These are phyloP conservation scores for Entamoeba histolytica DNA, from an alignment of 208 protist species.

Conservation along the genomic window DNA sequence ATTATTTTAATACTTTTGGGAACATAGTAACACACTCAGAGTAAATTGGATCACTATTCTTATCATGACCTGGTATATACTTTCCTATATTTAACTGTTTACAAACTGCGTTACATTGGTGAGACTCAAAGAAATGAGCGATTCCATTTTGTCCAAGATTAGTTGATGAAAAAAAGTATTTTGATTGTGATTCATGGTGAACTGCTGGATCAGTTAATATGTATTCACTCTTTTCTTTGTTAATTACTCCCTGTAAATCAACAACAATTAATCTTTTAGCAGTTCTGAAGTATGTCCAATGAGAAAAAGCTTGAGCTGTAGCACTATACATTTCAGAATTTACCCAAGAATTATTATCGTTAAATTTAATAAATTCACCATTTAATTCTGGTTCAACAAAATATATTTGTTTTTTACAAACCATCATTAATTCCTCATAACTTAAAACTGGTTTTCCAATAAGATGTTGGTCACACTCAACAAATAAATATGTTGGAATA, in stretches of 20 bases:
- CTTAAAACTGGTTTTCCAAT: neutral
- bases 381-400: neutral
- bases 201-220: neutral
- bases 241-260: neutral
- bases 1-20: too few relatives aligned
- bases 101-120: neutral
- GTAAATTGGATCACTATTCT: too few relatives aligned
- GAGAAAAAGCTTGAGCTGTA: neutral
- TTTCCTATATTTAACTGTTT: neutral
- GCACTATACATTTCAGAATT: neutral
- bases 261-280: neutral
- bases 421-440: neutral
- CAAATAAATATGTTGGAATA: neutral
- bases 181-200: neutral
- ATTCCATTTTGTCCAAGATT: neutral
- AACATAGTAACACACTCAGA: too few relatives aligned
- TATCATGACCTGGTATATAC: too few relatives aligned
- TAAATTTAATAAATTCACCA: neutral
- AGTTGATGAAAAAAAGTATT: neutral
- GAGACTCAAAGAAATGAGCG: neutral
- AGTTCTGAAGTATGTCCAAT: neutral
- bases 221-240: neutral
- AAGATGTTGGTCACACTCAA: neutral
- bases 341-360: neutral
- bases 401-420: neutral